Evolutionary conservation across 176 grass and related monocot genomes (phyloP), one percentile per base, ranked within the genome.

Genomic region (Zoysia japonica): DNA sequence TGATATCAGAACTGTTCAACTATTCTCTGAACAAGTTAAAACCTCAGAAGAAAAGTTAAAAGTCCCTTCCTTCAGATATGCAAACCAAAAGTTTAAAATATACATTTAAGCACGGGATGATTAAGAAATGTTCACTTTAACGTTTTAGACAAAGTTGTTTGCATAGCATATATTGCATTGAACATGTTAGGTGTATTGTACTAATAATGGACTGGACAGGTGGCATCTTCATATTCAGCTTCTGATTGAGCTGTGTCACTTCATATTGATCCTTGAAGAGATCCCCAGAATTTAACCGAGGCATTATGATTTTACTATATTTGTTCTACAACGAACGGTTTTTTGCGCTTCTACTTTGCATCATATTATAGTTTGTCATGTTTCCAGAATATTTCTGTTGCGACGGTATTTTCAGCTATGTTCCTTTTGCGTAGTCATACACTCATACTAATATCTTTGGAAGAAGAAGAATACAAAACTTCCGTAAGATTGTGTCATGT

Each of bases 71-170:
- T 40, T 9, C 38, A 48, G 47, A 68, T 13, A 65, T 16, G 60
- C 12, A 68, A 37, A 54, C 9, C 47, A 68, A 79, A 78, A 37
- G 7, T 50, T 38, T 9, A 67, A 39, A 75, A 74, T 52, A 51
- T 45, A 57, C 14, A 16, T 72, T 64, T 35, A 68, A 68, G 53
- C 36, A 13, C 69, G 36, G 15, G 20, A 42, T 20, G 55, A 17
- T 64, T 73, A 49, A 68, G 28, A 42, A 12, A 75, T 70, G 9
- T 37, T 5, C 44, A 40, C 3, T 38, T 15, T n/a, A 4, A 60
- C 55, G 53, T 50, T 78, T 85, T 49, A 88, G 65, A 39, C 28
- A 80, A 6, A 17, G 37, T 5, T 39, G 47, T 72, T 71, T 71
- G 40, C 54, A 47, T 67, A 47, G 8, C 40, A 13, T 71, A 42